phyloP scores from a whole-genome alignment of 495 filamentous ascomycete genomes.

The Xylaria bambusicola region DNA sequence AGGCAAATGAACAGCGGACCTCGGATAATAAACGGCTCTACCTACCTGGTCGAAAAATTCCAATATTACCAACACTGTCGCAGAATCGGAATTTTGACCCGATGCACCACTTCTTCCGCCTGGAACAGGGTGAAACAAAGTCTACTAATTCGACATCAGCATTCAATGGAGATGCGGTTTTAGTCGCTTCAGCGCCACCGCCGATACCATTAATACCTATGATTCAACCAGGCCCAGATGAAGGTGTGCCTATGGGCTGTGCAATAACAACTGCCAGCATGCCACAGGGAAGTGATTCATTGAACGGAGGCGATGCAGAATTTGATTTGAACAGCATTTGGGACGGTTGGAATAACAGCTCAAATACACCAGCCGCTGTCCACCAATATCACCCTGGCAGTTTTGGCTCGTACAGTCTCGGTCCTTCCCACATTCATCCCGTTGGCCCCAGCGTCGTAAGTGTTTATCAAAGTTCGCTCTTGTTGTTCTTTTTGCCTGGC shows the following conservation, averaged over 20 bases:
- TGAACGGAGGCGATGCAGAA: constrained; percentile 44
- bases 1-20: constrained; percentile 32
- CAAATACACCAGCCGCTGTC: neutral
- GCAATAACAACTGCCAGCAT: constrained; percentile 30
- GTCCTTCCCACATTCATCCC: constrained; percentile 7
- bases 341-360: constrained; percentile 33
- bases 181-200: constrained; percentile 14
- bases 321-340: constrained; percentile 61
- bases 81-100: constrained; percentile 29
- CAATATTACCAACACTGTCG: constrained; percentile 25
- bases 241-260: constrained; percentile 53
- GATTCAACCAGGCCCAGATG: constrained; percentile 41
- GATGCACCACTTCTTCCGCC: constrained; percentile 39
- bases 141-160: constrained; percentile 21
- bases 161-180: constrained; percentile 22
- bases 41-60: constrained; percentile 29
- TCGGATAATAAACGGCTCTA: constrained; percentile 21
- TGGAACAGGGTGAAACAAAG: constrained; percentile 25
- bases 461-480: neutral
- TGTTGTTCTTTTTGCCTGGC: too few relatives aligned
- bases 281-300: constrained; percentile 36
- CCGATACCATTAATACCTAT: constrained; percentile 24
- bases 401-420: constrained; percentile 12
- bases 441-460: constrained; percentile 11
- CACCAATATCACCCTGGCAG: neutral